Base-by-base conservation (phyloP, 2,329 filamentous ascomycete genomes). In the Cladobotryum mycophilum region DNA sequence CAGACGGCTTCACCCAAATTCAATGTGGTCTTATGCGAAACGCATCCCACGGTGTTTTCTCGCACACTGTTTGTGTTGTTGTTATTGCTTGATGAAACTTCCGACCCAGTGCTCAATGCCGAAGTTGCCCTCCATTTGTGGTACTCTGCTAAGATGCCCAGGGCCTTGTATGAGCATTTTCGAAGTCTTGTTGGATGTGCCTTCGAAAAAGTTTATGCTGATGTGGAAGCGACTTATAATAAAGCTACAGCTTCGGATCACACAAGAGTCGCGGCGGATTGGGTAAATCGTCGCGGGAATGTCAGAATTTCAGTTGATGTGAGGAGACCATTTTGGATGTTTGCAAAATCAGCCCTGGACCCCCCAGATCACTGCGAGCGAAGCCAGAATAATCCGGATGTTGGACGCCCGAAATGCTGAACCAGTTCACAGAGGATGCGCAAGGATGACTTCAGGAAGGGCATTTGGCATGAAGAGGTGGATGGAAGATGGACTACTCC, bases 61-160 rank as follows among this genome's bases (percentile, higher is more conserved):
- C 51, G 55, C 6, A 38, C 53, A 1, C 30, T 61, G 1, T 14
- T 59, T 1, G 49, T 48, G 2, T 15, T 61, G 4, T 17, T 61
- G 1, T 44, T 55, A 1, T 48, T 60, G 15, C 51, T 60, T 12
- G 53, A 54, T 6, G 9, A 18, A 1, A 33, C 33, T 1, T 22
- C 45, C 30, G 49, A 62, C 14, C 49, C 55, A 4, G 12, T 46
- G 0, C 5, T 49, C 5, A 60, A 59, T 41, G 60, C 62, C 1
- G 62, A 65, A 18, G 49, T 56, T 2, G 46, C 53, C 12, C 53
- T 60, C 3, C 59, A 65, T 42, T 18, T 63, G 12, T 63, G 58
- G 61, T 65, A 65, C 47, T 64, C 62, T 9, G 35, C 49, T 11
- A 54, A 47, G 41, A 45, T 61, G 35, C 48, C 61, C 14, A n/a